Conservation (phyloP, 129 eudicot species). For the Mikania micrantha region DNA sequence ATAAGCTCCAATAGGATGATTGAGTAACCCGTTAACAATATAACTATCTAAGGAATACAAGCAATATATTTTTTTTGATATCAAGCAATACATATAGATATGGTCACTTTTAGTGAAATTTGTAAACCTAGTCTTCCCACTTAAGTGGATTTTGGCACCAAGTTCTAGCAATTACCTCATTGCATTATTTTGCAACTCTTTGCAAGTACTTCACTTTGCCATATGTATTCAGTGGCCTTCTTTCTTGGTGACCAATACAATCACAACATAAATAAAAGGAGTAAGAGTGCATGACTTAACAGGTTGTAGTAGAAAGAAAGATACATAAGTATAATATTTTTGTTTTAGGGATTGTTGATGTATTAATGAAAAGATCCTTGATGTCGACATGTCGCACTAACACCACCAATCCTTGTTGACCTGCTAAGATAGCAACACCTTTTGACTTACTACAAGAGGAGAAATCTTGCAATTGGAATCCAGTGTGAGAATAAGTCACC, state of each 20-base stretch:
- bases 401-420: no score
- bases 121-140: background rate
- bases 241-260: background rate
- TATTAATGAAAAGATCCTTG: no score
- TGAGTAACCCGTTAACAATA: background rate
- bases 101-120: background rate
- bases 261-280: background rate
- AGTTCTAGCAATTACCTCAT: background rate
- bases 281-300: slow-evolving; percentile 5
- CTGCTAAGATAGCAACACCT: no score
- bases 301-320: background rate
- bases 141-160: background rate
- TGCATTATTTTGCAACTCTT: background rate
- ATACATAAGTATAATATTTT: background rate
- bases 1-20: slow-evolving; percentile 3
- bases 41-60: background rate
- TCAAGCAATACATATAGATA: background rate
- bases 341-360: background rate
- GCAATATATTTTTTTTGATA: slow-evolving; percentile 2
- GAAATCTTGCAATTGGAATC: no score
- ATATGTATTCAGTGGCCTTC: background rate
- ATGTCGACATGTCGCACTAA: no score
- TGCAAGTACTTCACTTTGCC: background rate
- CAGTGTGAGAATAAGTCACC: no score
- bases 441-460: no score